A percentile compares a stretch with the other conserved stretches of the same genome.
These are phyloP conservation scores for Iodosphaeria phyllophila DNA, from an alignment of 2,329 filamentous ascomycete genomes.

Conservation along the genomic window DNA sequence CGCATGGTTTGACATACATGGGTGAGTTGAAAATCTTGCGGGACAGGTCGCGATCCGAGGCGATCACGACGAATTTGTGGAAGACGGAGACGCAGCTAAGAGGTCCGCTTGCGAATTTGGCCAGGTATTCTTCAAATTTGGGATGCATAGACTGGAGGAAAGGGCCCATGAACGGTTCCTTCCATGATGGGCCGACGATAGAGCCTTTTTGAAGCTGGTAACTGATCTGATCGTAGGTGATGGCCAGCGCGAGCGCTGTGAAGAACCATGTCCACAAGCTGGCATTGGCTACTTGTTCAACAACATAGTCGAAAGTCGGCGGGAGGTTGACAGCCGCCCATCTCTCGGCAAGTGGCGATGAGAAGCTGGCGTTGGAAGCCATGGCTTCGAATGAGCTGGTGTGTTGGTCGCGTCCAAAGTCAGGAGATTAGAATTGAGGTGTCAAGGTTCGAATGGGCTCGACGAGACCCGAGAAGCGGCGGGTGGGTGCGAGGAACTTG, in stretches of 20 bases:
- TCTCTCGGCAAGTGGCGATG: constrained; percentile 47
- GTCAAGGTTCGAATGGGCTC: no score
- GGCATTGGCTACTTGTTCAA: constrained; percentile 36
- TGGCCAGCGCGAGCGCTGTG: constrained; percentile 49
- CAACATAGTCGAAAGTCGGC: constrained; percentile 33
- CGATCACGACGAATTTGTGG: constrained; percentile 99
- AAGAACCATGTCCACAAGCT: constrained; percentile 44
- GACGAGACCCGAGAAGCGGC: no score
- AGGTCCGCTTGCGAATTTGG: constrained; percentile 79
- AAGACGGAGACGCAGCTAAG: constrained; percentile 97
- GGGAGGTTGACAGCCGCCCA: constrained; percentile 28
- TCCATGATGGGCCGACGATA: constrained; percentile 57
- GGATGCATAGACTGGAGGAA: constrained; percentile 86
- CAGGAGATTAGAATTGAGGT: no score
- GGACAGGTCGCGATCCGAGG: constrained; percentile 83
- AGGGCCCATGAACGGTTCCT: constrained; percentile 81
- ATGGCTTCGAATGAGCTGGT: no score
- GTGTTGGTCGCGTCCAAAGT: no score
- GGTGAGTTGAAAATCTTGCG: constrained; percentile 96
- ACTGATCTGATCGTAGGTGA: constrained; percentile 78
- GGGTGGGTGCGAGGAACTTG: no score
- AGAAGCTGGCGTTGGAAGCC: constrained; percentile 44
- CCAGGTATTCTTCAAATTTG: constrained; percentile 77
- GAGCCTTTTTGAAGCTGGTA: constrained; percentile 60
- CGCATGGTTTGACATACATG: constrained; percentile 79